Percentiles rank a stretch among this genome's conserved stretches.
Evolutionary conservation across 2,329 filamentous ascomycete genomes (phyloP).

Genomic region (Epichloe coenophiala): DNA sequence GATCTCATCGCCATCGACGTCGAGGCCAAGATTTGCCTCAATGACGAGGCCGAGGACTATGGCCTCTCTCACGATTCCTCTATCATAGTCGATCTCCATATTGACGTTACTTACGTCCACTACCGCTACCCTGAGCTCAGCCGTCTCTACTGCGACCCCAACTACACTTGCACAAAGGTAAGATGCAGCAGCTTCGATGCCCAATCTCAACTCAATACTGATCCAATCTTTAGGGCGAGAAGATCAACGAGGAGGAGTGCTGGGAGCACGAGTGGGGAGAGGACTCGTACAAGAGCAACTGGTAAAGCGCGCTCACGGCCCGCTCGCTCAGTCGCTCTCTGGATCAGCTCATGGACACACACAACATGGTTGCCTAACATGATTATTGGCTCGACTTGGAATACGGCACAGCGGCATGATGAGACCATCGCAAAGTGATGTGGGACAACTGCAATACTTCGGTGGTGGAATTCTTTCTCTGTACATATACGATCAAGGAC

Average conservation of each 20-base stretch:
- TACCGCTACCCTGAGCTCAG: background rate
- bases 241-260: background rate
- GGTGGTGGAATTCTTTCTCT: background rate
- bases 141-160: background rate
- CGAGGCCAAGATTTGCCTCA: background rate
- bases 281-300: background rate
- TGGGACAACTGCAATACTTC: too few relatives aligned
- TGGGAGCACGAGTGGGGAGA: constrained; percentile 1
- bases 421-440: too few relatives aligned
- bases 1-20: background rate
- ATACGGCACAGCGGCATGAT: background rate
- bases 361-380: background rate
- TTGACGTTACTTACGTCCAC: background rate
- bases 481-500: background rate
- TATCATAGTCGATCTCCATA: background rate
- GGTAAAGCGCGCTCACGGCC: background rate
- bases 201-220: background rate
- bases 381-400: background rate
- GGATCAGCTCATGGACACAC: background rate
- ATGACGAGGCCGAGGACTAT: background rate
- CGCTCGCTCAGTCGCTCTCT: too few relatives aligned
- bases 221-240: background rate
- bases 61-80: background rate
- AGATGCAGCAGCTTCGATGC: too few relatives aligned
- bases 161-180: background rate